Base-by-base conservation (phyloP, 139 green algal genomes). In the Dunaliella sp. region DNA sequence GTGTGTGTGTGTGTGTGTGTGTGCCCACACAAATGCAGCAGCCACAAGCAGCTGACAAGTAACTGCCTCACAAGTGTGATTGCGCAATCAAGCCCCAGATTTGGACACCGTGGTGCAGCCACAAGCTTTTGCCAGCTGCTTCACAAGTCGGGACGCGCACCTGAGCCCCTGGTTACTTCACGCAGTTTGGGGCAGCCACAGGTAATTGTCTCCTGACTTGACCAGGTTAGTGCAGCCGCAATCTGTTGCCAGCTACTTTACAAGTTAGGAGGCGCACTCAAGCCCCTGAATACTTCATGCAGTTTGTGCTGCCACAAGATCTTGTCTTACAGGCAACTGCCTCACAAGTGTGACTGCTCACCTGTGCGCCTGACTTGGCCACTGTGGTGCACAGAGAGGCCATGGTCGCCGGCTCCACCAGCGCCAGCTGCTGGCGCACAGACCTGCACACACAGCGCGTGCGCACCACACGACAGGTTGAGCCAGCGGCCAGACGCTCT, bases 381-480 rank as follows among this genome's bases (percentile, higher is more conserved):
- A 81, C 77, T 30, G 77, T 34, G 30, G 30, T 38, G 21, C 77
- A 81, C 31, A 81, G 77, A n/a, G 77, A 38, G 3, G 77, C 77
- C 32, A 81, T 38, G n/a, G 77, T 34, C 1, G 31, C 77, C 2
- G 77, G 77, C 33, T 32, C 2, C 32, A 81, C 30, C 77, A 48
- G n/a, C 77, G 32, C 77, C 3, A 38, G 77, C 77, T 34, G 32
- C 28, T 30, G 1, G n/a, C 33, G 3, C 31, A 81, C 2, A 2
- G 77, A 81, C 77, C 33, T 37, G 77, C 34, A 79, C 74, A n/a
- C 28, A n/a, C n/a, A n/a, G n/a, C n/a, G n/a, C n/a, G n/a, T n/a
- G n/a, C n/a, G n/a, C n/a, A n/a, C n/a, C n/a, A n/a, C n/a, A n/a
- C n/a, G n/a, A n/a, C n/a, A n/a, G n/a, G n/a, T n/a, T n/a, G n/a